Conservation (phyloP, 1,284 basidiomycete genomes). For the Naganishia sp. region DNA sequence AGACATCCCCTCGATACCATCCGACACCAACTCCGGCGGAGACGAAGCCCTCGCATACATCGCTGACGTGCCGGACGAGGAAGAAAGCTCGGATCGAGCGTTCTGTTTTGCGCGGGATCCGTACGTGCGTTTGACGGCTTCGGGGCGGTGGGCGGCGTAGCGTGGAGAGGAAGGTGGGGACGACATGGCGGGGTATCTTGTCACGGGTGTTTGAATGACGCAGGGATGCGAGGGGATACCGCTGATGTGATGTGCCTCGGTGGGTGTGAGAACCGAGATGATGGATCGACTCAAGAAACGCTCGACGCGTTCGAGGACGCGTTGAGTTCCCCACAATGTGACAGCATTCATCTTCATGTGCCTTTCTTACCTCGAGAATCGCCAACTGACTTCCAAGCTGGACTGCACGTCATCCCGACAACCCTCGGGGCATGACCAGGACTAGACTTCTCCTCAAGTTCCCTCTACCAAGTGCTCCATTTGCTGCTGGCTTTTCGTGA, state of each 20-base stretch:
- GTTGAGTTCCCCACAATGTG: not conserved
- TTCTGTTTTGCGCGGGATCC: constrained; percentile 16
- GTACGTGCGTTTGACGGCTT: constrained; percentile 20
- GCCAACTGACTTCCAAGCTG: too few relatives aligned
- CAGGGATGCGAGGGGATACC: not conserved
- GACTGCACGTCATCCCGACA: too few relatives aligned
- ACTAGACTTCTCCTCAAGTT: too few relatives aligned
- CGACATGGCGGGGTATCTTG: constrained; percentile 3
- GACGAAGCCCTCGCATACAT: not conserved
- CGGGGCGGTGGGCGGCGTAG: constrained; percentile 6
- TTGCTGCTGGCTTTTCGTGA: too few relatives aligned
- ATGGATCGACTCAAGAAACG: not conserved
- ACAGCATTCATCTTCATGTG: not conserved
- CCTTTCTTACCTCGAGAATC: too few relatives aligned
- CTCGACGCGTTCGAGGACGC: too few relatives aligned
- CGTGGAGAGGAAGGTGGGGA: constrained; percentile 4
- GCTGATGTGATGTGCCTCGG: too few relatives aligned
- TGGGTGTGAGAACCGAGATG: not conserved
- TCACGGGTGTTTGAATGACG: not conserved
- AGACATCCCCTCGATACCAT: not conserved
- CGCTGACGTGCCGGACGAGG: too few relatives aligned
- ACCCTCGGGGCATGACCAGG: too few relatives aligned
- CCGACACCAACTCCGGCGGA: constrained; percentile 6
- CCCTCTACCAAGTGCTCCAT: too few relatives aligned
- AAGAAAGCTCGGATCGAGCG: too few relatives aligned